These are phyloP conservation scores for Zasmidium angulare DNA, from an alignment of 2,329 filamentous ascomycete species.

Conservation along the genomic window DNA sequence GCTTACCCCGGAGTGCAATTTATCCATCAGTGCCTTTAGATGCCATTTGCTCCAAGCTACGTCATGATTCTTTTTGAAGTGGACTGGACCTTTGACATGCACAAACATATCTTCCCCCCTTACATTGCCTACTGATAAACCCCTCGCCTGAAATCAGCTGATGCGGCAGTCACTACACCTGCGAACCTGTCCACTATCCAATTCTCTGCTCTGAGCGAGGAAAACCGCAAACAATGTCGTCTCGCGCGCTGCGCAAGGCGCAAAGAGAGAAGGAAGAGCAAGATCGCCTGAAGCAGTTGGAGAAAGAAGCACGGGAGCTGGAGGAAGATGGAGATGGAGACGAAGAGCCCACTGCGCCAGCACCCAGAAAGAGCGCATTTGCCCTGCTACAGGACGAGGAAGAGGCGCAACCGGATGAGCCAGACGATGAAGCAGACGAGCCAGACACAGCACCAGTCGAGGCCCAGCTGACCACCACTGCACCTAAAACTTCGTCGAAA, in stretches of 20 bases:
- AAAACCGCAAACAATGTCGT: slow-evolving; percentile 55
- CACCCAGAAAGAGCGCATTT: slow-evolving; percentile 44
- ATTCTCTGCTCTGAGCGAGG: not conserved
- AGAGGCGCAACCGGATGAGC: slow-evolving; percentile 37
- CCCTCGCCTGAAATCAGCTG: no score
- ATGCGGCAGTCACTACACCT: no score
- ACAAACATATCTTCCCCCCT: not conserved
- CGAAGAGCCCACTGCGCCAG: slow-evolving; percentile 34
- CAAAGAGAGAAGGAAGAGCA: slow-evolving; percentile 62
- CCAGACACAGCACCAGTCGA: slow-evolving; percentile 27
- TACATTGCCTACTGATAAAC: no score
- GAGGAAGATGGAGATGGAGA: slow-evolving; percentile 40
- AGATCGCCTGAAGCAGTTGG: slow-evolving; percentile 46
- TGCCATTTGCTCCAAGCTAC: no score
- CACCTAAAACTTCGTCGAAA: slow-evolving; percentile 35
- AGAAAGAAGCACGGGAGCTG: slow-evolving; percentile 25
- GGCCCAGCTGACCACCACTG: not conserved
- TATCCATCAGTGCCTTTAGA: no score
- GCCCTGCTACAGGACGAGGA: slow-evolving; percentile 46
- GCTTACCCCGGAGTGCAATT: no score
- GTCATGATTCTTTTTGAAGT: no score
- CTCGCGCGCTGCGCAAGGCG: slow-evolving; percentile 63
- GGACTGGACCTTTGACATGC: no score
- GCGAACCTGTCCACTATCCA: no score
- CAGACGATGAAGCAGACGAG: slow-evolving; percentile 34